Evolutionary conservation across 306 rosid genomes (phyloP).

Genomic region (Quercus agrifolia): DNA sequence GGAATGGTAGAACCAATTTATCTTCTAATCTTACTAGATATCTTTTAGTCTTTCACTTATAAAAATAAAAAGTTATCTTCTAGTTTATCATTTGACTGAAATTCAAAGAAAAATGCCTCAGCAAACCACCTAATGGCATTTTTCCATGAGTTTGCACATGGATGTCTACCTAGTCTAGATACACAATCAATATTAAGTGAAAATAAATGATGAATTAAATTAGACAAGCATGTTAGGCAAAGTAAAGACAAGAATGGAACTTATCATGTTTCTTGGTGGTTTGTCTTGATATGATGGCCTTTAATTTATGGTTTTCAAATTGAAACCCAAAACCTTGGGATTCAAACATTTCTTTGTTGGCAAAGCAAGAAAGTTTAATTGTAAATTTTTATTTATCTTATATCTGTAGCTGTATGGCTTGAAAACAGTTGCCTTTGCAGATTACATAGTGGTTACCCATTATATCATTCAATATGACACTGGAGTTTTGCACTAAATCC

Average conservation of each 20-base stretch:
- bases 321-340: too few species aligned
- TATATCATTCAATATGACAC: constrained; percentile 1
- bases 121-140: background rate
- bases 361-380: background rate
- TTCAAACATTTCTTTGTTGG: background rate
- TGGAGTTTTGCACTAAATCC: constrained; percentile 10
- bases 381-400: background rate
- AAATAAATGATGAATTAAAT: background rate
- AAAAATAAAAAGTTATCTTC: background rate
- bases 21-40: background rate
- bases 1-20: constrained; percentile 41
- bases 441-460: background rate
- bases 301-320: background rate
- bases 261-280: background rate
- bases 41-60: background rate
- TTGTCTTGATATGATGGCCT: constrained; percentile 9
- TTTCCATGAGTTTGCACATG: background rate
- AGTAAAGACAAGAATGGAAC: constrained; percentile 13
- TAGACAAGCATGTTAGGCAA: constrained; percentile 2
- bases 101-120: background rate
- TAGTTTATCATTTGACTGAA: background rate
- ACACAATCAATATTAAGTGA: background rate
- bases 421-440: background rate
- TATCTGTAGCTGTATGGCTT: constrained; percentile 2
- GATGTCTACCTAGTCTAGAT: background rate